These are phyloP conservation scores for Neurospora discreta DNA, from an alignment of 495 filamentous ascomycete species.

Conservation along the genomic window DNA sequence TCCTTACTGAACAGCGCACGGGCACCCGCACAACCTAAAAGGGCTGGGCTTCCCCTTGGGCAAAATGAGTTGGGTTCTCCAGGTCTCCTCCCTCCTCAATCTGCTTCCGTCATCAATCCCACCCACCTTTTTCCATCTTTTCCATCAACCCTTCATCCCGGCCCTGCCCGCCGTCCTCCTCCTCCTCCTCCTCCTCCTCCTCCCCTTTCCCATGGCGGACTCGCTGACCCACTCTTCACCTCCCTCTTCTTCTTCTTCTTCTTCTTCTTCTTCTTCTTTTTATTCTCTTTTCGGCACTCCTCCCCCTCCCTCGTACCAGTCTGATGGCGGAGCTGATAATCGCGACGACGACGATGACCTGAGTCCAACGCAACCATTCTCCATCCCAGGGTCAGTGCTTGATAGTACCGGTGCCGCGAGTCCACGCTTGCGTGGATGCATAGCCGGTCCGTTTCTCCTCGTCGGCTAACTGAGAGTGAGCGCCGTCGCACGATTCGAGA, in stretches of 20 bases:
- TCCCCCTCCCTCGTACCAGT: background rate
- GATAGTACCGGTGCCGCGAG: conserved; percentile 6
- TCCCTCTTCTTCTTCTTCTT: background rate
- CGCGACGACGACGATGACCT: background rate
- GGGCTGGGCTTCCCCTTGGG: background rate
- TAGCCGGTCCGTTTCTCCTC: conserved; percentile 3
- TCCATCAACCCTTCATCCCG: background rate
- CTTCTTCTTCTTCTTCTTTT: background rate
- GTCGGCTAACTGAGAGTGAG: background rate
- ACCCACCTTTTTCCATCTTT: background rate
- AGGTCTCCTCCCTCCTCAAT: background rate
- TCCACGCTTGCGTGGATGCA: conserved; percentile 2
- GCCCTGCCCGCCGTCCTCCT: background rate
- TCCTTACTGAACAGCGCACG: background rate
- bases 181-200: background rate
- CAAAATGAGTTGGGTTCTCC: background rate
- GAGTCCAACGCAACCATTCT: background rate
- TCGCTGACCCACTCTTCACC: background rate
- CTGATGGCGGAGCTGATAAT: background rate
- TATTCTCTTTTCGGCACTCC: background rate
- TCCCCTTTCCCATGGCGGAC: background rate
- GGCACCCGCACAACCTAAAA: background rate
- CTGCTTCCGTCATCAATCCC: background rate
- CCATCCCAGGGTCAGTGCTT: conserved; percentile 1
- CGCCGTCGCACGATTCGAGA: background rate